phyloP scores from a whole-genome alignment of 768 basidiomycete genomes.

The Leccinum variicolor region DNA sequence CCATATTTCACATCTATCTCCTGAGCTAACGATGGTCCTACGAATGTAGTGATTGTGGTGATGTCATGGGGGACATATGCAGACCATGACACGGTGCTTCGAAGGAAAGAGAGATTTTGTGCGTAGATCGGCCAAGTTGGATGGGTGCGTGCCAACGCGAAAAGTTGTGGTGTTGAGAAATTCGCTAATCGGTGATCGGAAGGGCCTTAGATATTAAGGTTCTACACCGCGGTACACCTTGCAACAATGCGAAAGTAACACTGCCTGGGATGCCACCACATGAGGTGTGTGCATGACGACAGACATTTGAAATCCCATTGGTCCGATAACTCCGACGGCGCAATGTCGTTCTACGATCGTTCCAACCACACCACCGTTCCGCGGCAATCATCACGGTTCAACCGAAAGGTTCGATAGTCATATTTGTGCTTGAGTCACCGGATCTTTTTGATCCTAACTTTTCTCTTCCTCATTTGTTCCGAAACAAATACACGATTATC shows the following conservation, averaged over 20 bases:
- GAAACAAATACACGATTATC: background rate
- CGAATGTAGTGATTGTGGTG: slow-evolving; percentile 42
- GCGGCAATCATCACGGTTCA: background rate
- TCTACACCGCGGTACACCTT: slow-evolving; percentile 5
- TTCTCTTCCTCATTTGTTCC: background rate
- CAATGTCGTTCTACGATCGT: background rate
- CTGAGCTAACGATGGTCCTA: background rate
- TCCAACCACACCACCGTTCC: background rate
- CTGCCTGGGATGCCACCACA: background rate
- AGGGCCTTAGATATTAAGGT: slow-evolving; percentile 6
- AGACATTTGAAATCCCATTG: background rate
- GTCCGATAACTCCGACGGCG: background rate
- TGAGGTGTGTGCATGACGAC: background rate
- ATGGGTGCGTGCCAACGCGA: slow-evolving; percentile 31
- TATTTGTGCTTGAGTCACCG: background rate
- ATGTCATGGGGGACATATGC: slow-evolving; percentile 38
- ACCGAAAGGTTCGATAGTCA: background rate
- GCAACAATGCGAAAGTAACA: slow-evolving; percentile 5
- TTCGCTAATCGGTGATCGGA: background rate
- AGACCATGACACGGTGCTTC: slow-evolving; percentile 38
- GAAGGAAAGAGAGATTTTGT: slow-evolving; percentile 50
- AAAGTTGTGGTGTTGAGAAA: slow-evolving; percentile 22
- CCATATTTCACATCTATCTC: background rate
- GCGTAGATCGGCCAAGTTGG: slow-evolving; percentile 54
- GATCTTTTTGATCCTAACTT: background rate